Evolutionary conservation across 495 filamentous ascomycete species (phyloP).

Genomic region (Terfezia boudieri): DNA sequence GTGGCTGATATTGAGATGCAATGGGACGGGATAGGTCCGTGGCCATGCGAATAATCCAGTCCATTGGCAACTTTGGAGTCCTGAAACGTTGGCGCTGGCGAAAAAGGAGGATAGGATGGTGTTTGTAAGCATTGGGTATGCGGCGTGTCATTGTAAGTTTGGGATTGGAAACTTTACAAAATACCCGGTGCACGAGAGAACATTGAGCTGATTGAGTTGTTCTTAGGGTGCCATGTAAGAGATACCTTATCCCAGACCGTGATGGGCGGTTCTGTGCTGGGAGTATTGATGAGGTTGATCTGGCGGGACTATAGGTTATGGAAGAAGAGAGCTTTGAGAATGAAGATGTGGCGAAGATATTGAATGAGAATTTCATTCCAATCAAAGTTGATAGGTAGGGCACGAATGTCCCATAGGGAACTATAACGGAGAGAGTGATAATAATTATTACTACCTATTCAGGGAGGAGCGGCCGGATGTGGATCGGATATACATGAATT

Average conservation of each 20-base stretch:
- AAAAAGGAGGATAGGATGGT: constrained; percentile 61
- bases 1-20: background rate
- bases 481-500: constrained; percentile 96
- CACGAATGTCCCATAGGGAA: background rate
- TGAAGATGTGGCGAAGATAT: constrained; percentile 48
- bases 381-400: constrained; percentile 60
- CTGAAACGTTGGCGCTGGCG: constrained; percentile 53
- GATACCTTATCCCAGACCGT: no score
- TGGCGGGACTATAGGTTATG: constrained; percentile 28
- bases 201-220: no score
- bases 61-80: constrained; percentile 78
- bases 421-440: background rate
- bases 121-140: constrained; percentile 89
- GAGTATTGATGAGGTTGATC: no score
- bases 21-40: constrained; percentile 33
- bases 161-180: no score
- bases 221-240: no score
- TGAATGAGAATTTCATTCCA: constrained; percentile 77
- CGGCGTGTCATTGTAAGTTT: constrained; percentile 72
- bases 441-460: background rate
- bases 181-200: no score
- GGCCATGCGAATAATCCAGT: constrained; percentile 67
- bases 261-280: no score
- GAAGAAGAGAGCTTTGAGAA: constrained; percentile 84
- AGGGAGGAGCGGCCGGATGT: constrained; percentile 80